A percentile compares a stretch with the other conserved stretches of the same genome.
These are phyloP conservation scores for Dothideomycetes sp. DNA, from an alignment of 2,329 filamentous ascomycete species.

Conservation along the genomic window DNA sequence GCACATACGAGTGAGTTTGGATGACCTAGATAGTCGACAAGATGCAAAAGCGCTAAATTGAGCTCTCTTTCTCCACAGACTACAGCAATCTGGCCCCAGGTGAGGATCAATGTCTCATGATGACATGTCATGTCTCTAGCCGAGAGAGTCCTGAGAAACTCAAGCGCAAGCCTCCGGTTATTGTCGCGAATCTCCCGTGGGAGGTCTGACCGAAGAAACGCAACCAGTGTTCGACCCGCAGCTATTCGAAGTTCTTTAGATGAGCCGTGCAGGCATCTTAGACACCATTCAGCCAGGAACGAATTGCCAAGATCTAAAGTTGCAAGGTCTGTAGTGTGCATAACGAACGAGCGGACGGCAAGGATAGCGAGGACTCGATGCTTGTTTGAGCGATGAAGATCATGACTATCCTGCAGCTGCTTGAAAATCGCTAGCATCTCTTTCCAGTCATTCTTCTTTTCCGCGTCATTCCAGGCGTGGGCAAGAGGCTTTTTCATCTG, in stretches of 20 bases:
- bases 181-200: constrained; percentile 38
- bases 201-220: constrained; percentile 48
- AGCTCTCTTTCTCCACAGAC: constrained; percentile 71
- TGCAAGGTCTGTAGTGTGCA: constrained; percentile 49
- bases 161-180: constrained; percentile 61
- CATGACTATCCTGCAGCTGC: constrained; percentile 8
- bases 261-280: constrained; percentile 73
- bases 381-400: constrained; percentile 27
- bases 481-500: not conserved
- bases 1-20: constrained; percentile 68
- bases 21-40: constrained; percentile 81
- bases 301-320: constrained; percentile 60
- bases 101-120: no score
- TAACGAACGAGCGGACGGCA: constrained; percentile 56
- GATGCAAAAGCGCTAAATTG: constrained; percentile 70
- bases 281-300: constrained; percentile 64
- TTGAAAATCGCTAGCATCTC: constrained; percentile 9
- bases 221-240: constrained; percentile 56
- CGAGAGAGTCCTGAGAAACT: constrained; percentile 60
- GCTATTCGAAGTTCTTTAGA: constrained; percentile 74
- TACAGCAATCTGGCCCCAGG: no score
- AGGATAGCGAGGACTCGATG: constrained; percentile 62
- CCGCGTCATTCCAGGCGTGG: constrained; percentile 4
- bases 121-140: constrained; percentile 54
- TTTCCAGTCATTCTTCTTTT: constrained; percentile 20